These are phyloP conservation scores for Hibiscus trionum DNA, from an alignment of 345 rosid species.

Conservation along the genomic window DNA sequence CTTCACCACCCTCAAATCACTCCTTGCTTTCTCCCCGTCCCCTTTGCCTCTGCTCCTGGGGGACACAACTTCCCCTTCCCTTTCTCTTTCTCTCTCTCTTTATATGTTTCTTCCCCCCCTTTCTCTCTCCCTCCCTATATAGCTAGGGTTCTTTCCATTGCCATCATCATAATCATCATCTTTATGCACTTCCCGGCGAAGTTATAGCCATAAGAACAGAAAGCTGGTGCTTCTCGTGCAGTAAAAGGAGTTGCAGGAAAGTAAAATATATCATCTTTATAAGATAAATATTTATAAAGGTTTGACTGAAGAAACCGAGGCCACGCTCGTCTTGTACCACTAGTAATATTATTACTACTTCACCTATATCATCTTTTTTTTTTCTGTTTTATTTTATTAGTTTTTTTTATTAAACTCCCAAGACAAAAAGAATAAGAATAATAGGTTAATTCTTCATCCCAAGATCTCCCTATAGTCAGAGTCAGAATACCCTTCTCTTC, in stretches of 20 bases:
- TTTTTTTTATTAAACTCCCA: conserved; percentile 23
- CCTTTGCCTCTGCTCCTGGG: conserved; percentile 82
- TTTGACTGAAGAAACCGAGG: conserved; percentile 42
- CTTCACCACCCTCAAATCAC: conserved; percentile 2
- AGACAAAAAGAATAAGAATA: conserved; percentile 8
- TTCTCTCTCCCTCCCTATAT: background rate
- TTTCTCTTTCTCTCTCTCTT: background rate
- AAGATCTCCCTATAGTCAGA: background rate
- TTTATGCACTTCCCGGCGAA: no score
- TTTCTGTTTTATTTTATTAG: background rate
- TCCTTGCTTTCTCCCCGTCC: conserved; percentile 58
- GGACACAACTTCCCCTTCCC: conserved; percentile 35
- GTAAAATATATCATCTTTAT: no score
- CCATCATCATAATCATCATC: conserved; percentile 38
- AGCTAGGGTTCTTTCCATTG: background rate
- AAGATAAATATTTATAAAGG: conserved; percentile 7
- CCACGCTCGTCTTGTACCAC: conserved; percentile 15
- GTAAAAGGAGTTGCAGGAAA: background rate
- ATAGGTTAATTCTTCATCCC: conserved; percentile 1
- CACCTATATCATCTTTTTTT: background rate
- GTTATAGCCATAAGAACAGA: no score
- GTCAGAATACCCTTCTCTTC: background rate
- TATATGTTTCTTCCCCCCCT: conserved; percentile 25
- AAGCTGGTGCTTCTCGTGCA: no score
- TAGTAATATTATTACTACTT: conserved; percentile 3